Percentiles rank a stretch among this genome's conserved stretches.
Evolutionary conservation across 345 rosid species (phyloP).

Genomic region (Pugionium dolabratum): DNA sequence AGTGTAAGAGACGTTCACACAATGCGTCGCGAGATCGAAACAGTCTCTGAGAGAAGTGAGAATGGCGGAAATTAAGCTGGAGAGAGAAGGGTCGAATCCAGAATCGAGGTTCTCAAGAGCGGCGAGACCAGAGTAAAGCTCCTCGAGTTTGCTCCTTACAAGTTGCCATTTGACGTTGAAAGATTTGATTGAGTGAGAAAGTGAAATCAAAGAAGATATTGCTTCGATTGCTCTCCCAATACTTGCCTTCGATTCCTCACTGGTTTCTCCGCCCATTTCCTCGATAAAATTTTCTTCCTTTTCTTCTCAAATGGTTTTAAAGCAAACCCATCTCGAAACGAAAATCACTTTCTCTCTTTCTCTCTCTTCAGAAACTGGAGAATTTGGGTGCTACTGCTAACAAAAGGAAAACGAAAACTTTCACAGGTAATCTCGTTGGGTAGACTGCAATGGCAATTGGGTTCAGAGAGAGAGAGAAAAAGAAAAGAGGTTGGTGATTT

Average conservation of each 20-base stretch:
- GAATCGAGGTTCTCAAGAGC: slow-evolving; percentile 59
- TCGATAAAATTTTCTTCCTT: slow-evolving; percentile 19
- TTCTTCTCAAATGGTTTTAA: slow-evolving; percentile 36
- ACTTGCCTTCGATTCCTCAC: slow-evolving; percentile 39
- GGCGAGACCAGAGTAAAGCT: slow-evolving; percentile 59
- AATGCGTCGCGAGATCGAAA: slow-evolving; percentile 64
- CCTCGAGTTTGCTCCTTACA: slow-evolving; percentile 72
- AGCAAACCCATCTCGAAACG: slow-evolving; percentile 43
- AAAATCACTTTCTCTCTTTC: neutral
- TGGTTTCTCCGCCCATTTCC: slow-evolving; percentile 37
- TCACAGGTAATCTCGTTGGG: slow-evolving; percentile 35
- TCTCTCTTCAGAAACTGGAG: slow-evolving; percentile 6
- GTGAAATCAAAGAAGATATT: slow-evolving; percentile 62
- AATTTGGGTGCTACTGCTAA: slow-evolving; percentile 21
- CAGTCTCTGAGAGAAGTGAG: slow-evolving; percentile 50
- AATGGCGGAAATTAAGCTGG: slow-evolving; percentile 51
- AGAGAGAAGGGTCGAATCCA: slow-evolving; percentile 48
- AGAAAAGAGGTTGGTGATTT: slow-evolving; percentile 32
- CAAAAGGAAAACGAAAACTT: slow-evolving; percentile 28
- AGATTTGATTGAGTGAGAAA: slow-evolving; percentile 65
- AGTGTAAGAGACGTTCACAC: slow-evolving; percentile 68
- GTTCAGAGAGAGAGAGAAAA: slow-evolving; percentile 11
- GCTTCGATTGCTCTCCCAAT: slow-evolving; percentile 54
- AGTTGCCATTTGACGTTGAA: slow-evolving; percentile 82
- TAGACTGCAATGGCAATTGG: slow-evolving; percentile 23